phyloP scores from a whole-genome alignment of 768 basidiomycete species.

The Mycena albidolilacea region DNA sequence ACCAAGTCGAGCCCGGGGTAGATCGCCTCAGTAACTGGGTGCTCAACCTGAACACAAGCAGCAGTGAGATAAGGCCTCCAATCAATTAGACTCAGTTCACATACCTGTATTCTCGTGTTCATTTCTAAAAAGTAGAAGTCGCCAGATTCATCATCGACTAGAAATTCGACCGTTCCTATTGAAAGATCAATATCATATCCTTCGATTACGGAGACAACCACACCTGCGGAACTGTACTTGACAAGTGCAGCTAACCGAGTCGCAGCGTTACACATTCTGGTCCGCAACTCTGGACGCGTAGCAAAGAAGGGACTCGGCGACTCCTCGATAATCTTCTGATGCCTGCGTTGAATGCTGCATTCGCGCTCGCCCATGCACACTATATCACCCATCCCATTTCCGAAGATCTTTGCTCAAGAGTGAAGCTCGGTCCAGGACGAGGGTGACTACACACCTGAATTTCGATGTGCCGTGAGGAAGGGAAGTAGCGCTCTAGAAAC shows the following conservation, averaged over 20 bases:
- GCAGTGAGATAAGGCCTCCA: slow-evolving; percentile 17
- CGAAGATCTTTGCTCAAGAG: slow-evolving; percentile 65
- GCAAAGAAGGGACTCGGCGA: slow-evolving; percentile 73
- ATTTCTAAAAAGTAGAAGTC: slow-evolving; percentile 80
- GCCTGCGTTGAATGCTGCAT: slow-evolving; percentile 77
- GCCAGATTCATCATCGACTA: slow-evolving; percentile 67
- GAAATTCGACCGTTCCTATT: slow-evolving; percentile 78
- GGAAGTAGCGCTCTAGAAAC: slow-evolving; percentile 74
- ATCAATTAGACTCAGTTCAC: background rate
- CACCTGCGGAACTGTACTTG: slow-evolving; percentile 73
- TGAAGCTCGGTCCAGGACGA: background rate
- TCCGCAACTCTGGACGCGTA: slow-evolving; percentile 61
- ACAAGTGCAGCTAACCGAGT: slow-evolving; percentile 63
- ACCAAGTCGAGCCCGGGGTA: slow-evolving; percentile 74
- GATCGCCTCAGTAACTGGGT: slow-evolving; percentile 72
- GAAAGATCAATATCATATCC: background rate
- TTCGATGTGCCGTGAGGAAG: slow-evolving; percentile 73
- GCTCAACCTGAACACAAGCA: slow-evolving; percentile 66
- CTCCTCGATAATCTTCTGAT: slow-evolving; percentile 84
- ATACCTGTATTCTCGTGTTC: slow-evolving; percentile 76
- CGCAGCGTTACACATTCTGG: slow-evolving; percentile 68
- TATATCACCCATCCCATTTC: slow-evolving; percentile 71
- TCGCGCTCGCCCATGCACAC: slow-evolving; percentile 80
- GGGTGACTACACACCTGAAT: slow-evolving; percentile 62
- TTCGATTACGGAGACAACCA: slow-evolving; percentile 3